A percentile compares a stretch with the other conserved stretches of the same genome.
phyloP scores from a whole-genome alignment of 1,284 basidiomycete species.

The Leccinum angustisporum region DNA sequence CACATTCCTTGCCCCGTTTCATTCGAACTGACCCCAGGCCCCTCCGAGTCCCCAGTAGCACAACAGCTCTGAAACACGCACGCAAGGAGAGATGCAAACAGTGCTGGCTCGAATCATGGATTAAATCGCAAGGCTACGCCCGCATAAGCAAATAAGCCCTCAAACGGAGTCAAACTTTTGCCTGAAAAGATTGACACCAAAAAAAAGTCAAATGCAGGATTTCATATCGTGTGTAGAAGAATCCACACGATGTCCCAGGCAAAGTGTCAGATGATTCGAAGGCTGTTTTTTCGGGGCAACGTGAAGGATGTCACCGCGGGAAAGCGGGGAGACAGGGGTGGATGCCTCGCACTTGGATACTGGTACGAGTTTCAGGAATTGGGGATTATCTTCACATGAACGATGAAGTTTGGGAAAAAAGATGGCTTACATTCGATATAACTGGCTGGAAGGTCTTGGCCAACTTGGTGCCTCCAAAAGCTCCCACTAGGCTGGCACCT shows the following conservation, averaged over 20 bases:
- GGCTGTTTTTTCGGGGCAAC: neutral
- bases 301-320: neutral
- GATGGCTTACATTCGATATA: neutral
- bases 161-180: neutral
- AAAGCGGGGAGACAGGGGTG: neutral
- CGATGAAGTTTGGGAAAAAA: neutral
- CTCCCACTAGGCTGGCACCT: neutral
- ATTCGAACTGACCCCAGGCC: neutral
- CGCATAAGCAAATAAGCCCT: neutral
- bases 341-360: neutral
- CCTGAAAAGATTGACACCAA: neutral
- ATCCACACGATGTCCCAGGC: neutral
- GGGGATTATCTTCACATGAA: neutral
- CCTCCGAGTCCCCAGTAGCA: neutral
- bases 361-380: neutral
- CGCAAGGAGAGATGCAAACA: neutral
- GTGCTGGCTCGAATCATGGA: neutral
- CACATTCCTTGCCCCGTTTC: neutral
- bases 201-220: neutral
- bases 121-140: neutral
- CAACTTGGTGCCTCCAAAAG: neutral
- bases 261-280: neutral
- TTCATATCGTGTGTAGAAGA: neutral
- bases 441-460: neutral
- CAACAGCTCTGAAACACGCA: neutral